Conservation (phyloP, 495 filamentous ascomycete genomes). For the Bombardia bombarda region DNA sequence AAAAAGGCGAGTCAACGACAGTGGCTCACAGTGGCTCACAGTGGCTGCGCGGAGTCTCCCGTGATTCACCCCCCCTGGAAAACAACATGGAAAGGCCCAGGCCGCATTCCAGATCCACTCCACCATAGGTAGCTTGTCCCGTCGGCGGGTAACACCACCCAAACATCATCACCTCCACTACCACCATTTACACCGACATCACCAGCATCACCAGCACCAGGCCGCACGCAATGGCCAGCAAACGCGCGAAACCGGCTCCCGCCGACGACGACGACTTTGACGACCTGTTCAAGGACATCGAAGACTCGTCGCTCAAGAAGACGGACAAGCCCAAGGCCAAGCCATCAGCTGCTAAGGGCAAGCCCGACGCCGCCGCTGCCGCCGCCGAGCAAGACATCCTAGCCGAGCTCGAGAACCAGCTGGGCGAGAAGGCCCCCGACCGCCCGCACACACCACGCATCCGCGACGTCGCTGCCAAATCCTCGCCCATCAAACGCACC, state of each 20-base stretch:
- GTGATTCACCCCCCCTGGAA: too few species aligned
- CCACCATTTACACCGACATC: background rate
- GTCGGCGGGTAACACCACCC: too few species aligned
- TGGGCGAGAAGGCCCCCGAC: conserved; percentile 57
- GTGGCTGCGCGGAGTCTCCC: too few species aligned
- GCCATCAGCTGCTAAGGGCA: conserved; percentile 36
- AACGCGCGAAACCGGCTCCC: conserved; percentile 34
- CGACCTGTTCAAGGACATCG: conserved; percentile 72
- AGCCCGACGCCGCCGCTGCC: conserved; percentile 35
- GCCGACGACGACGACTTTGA: conserved; percentile 72
- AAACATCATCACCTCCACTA: background rate
- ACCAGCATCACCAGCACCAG: background rate
- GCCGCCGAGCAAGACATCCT: conserved; percentile 60
- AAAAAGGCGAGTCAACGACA: too few species aligned
- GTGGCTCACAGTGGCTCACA: too few species aligned
- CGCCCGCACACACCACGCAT: conserved; percentile 79
- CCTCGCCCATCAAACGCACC: conserved; percentile 50
- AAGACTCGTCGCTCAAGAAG: conserved; percentile 39
- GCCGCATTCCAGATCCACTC: too few species aligned
- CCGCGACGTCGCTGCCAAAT: conserved; percentile 47
- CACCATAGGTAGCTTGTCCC: too few species aligned
- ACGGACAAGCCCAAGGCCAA: conserved; percentile 43
- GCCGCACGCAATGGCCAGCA: conserved; percentile 30
- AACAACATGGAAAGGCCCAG: too few species aligned
- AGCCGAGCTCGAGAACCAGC: conserved; percentile 71